Evolutionary conservation across 2,329 filamentous ascomycete genomes (phyloP).

Genomic region (Tolypocladium sp.): DNA sequence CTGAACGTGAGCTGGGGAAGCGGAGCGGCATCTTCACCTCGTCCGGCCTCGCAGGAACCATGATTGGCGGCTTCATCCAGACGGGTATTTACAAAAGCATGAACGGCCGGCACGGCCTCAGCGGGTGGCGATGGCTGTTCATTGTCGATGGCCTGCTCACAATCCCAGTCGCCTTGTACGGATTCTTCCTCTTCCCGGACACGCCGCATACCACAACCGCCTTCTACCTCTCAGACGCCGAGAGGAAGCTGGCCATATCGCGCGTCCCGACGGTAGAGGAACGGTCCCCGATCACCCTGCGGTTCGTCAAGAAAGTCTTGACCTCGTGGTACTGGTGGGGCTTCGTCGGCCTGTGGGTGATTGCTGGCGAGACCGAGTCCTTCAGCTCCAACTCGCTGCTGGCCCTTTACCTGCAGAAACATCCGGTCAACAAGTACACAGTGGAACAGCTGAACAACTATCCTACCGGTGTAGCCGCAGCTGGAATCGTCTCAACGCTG

Average conservation of each 20-base stretch:
- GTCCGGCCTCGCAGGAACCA: constrained; percentile 47
- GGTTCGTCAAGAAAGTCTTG: constrained; percentile 46
- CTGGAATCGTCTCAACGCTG: constrained; percentile 50
- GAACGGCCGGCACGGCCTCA: constrained; percentile 40
- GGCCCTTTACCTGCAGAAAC: constrained; percentile 38
- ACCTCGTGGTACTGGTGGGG: constrained; percentile 57
- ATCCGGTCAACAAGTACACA: constrained; percentile 32
- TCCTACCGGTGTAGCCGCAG: constrained; percentile 45
- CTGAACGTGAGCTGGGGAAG: constrained; percentile 50
- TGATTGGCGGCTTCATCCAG: constrained; percentile 45
- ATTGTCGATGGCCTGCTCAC: constrained; percentile 55
- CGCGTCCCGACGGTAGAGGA: constrained; percentile 29
- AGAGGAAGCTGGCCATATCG: constrained; percentile 30
- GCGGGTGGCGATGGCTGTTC: constrained; percentile 62
- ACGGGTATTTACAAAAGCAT: constrained; percentile 47
- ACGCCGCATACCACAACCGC: constrained; percentile 37
- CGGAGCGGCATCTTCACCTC: constrained; percentile 54
- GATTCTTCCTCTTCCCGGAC: constrained; percentile 26
- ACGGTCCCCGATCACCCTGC: constrained; percentile 33
- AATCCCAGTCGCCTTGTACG: constrained; percentile 23
- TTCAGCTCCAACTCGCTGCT: constrained; percentile 57
- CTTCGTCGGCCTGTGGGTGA: constrained; percentile 58
- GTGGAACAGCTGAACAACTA: constrained; percentile 46
- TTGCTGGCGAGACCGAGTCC: constrained; percentile 63
- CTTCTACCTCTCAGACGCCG: constrained; percentile 33